phyloP scores from a whole-genome alignment of 345 rosid genomes.

The Lumnitzera littorea region DNA sequence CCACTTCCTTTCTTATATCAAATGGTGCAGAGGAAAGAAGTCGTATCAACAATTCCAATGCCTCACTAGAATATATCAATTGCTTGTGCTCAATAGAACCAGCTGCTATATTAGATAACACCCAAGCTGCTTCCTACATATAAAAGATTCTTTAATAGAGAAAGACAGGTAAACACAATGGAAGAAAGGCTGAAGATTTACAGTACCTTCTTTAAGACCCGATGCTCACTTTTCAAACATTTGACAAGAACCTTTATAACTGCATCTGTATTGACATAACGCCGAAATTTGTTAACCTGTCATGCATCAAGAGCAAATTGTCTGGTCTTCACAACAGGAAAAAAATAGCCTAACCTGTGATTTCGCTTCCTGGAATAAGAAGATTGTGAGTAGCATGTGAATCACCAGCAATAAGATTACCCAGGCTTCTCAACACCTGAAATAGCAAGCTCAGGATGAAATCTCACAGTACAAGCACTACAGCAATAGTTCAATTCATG shows the following conservation, averaged over 20 bases:
- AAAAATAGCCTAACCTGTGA: conserved; percentile 46
- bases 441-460: conserved; percentile 12
- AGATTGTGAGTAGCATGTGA: conserved; percentile 49
- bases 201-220: conserved; percentile 84
- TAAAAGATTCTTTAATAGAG: neutral
- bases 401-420: conserved; percentile 91
- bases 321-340: neutral
- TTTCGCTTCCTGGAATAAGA: conserved; percentile 55
- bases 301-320: conserved; percentile 6
- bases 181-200: neutral
- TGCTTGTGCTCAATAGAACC: conserved; percentile 87
- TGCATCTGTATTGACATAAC: conserved; percentile 35
- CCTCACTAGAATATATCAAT: conserved; percentile 63
- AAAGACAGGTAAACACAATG: neutral
- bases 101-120: conserved; percentile 85
- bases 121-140: conserved; percentile 93
- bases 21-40: conserved; percentile 77
- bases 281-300: conserved; percentile 9
- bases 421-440: conserved; percentile 83
- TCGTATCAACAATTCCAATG: conserved; percentile 49
- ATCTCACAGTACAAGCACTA: conserved; percentile 7
- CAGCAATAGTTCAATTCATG: neutral
- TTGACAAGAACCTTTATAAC: conserved; percentile 59
- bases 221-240: conserved; percentile 87
- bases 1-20: conserved; percentile 84